These are phyloP conservation scores for Fragilaria radians DNA, from an alignment of 108 stramenopile species.

Conservation along the genomic window DNA sequence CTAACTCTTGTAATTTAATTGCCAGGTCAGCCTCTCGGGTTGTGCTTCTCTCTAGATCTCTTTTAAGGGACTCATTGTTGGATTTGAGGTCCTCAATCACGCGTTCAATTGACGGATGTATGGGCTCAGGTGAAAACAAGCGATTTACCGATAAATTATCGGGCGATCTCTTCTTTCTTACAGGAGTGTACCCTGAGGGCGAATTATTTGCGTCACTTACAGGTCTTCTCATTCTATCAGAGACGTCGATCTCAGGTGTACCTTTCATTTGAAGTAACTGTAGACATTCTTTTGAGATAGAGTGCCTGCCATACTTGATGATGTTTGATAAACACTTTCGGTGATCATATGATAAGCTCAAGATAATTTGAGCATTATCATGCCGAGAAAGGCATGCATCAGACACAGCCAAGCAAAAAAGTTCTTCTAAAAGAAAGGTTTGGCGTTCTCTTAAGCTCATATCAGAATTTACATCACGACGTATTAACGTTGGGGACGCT, in stretches of 20 bases:
- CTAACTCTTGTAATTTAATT: slow-evolving; percentile 37
- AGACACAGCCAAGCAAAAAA: slow-evolving; percentile 33
- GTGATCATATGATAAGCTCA: slow-evolving; percentile 15
- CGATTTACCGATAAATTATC: background rate
- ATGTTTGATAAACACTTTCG: slow-evolving; percentile 19
- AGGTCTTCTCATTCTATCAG: background rate
- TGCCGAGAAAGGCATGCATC: slow-evolving; percentile 26
- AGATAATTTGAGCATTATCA: slow-evolving; percentile 36
- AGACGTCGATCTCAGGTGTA: background rate
- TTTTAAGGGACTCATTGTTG: slow-evolving; percentile 25
- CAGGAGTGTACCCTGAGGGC: slow-evolving; percentile 5
- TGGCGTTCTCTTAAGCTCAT: slow-evolving; percentile 4
- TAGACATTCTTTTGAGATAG: background rate
- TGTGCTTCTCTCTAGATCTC: slow-evolving; percentile 26
- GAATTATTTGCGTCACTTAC: background rate
- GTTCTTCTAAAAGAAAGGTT: slow-evolving; percentile 22
- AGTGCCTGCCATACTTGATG: background rate
- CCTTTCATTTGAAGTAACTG: slow-evolving; percentile 1
- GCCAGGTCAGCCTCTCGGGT: slow-evolving; percentile 44
- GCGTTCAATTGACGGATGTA: slow-evolving; percentile 25
- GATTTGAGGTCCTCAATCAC: slow-evolving; percentile 23
- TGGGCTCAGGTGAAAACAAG: slow-evolving; percentile 26
- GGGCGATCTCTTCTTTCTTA: background rate
- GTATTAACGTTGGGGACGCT: background rate
- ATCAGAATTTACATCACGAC: slow-evolving; percentile 1